Evolutionary conservation across 129 eudicot species (phyloP).

Genomic region (Flaveria sonorensis): DNA sequence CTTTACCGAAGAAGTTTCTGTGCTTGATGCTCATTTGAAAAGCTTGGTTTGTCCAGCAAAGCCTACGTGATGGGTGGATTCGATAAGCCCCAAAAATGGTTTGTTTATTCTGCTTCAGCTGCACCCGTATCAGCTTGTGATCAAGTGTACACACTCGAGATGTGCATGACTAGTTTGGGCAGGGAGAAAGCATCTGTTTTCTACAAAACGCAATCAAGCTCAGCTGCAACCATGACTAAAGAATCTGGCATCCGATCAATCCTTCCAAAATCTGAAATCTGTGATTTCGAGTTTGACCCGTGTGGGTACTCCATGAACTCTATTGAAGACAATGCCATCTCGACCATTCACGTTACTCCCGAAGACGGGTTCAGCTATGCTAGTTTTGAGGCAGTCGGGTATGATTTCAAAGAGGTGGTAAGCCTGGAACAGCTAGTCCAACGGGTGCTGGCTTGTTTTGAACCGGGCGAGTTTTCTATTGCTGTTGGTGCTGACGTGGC

Average conservation of each 20-base stretch:
- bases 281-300: conserved; percentile 91
- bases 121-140: conserved; percentile 30
- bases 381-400: conserved; percentile 87
- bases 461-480: conserved; percentile 72
- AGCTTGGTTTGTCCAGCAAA: conserved; percentile 63
- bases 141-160: conserved; percentile 76
- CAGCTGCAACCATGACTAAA: conserved; percentile 62
- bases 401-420: conserved; percentile 50
- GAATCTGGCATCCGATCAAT: conserved; percentile 65
- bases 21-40: conserved; percentile 69
- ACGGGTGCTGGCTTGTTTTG: conserved; percentile 73
- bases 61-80: conserved; percentile 75
- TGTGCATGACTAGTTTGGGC: conserved; percentile 89
- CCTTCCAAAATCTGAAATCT: conserved; percentile 71
- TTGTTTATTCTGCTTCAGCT: conserved; percentile 70
- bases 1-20: conserved; percentile 92
- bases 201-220: conserved; percentile 53
- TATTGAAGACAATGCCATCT: conserved; percentile 71
- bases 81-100: conserved; percentile 72
- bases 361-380: conserved; percentile 97
- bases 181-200: conserved; percentile 76
- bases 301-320: conserved; percentile 95
- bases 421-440: conserved; percentile 43
- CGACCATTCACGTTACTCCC: conserved; percentile 85
- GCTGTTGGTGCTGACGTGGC: conserved; percentile 56